These are phyloP conservation scores for Galerina marginata DNA, from an alignment of 768 basidiomycete genomes.

Conservation along the genomic window DNA sequence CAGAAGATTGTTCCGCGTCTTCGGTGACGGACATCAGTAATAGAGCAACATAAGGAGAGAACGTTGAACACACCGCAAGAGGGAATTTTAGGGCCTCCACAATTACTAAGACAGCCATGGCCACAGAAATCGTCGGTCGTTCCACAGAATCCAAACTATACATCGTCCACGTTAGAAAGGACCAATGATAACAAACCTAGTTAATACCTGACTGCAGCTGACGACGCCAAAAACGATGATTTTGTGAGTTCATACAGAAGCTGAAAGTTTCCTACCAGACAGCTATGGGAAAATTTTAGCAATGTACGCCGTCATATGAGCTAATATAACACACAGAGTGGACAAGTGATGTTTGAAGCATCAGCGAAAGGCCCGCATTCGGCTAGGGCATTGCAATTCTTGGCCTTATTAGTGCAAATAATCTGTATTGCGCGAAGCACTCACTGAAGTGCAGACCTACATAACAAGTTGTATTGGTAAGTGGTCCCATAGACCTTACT, in stretches of 20 bases:
- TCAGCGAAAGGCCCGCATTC: constrained; percentile 14
- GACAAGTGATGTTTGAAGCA: constrained; percentile 7
- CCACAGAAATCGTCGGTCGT: constrained; percentile 9
- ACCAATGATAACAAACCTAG: not conserved
- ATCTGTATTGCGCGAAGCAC: not conserved
- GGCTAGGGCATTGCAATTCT: constrained; percentile 7
- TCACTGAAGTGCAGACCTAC: not conserved
- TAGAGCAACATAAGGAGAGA: too few relatives aligned
- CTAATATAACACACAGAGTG: not conserved
- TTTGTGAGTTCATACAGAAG: not conserved
- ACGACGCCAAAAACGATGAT: not conserved
- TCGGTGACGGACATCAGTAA: not conserved
- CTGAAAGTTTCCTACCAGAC: not conserved
- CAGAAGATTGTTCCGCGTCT: constrained; percentile 25
- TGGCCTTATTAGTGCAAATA: not conserved
- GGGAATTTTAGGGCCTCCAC: constrained; percentile 13
- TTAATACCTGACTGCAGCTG: constrained; percentile 11
- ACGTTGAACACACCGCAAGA: constrained; percentile 13
- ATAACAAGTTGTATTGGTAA: too few relatives aligned
- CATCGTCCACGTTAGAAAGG: not conserved
- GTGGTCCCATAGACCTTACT: too few relatives aligned
- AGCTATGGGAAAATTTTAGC: not conserved
- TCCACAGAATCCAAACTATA: constrained; percentile 13
- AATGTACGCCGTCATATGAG: not conserved
- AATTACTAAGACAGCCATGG: constrained; percentile 1